phyloP scores from a whole-genome alignment of 352 stramenopile species.

The Globisporangium recalcitrans region DNA sequence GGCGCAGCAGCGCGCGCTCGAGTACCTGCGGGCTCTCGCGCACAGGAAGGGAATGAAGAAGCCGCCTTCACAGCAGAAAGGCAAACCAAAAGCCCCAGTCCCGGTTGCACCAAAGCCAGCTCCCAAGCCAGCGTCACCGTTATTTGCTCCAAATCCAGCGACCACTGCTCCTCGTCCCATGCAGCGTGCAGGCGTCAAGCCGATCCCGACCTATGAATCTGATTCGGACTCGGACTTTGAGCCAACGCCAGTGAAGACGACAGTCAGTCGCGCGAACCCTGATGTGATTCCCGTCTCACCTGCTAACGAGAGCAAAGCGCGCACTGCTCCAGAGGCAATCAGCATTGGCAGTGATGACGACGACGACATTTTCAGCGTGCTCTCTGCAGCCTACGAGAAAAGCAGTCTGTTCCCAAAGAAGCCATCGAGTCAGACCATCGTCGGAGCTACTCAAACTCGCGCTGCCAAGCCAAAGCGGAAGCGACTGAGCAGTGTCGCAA shows the following conservation, averaged over 20 bases:
- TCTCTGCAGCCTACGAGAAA: neutral
- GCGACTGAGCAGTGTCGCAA: constrained; percentile 8
- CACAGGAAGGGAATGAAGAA: constrained; percentile 16
- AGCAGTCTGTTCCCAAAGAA: constrained; percentile 3
- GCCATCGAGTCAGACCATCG: neutral
- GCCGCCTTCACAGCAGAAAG: constrained; percentile 8
- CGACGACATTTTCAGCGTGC: neutral
- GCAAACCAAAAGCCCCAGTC: neutral
- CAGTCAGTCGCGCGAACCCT: neutral
- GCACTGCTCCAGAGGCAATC: neutral
- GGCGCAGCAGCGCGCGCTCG: constrained; percentile 49
- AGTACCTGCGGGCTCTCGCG: constrained; percentile 18
- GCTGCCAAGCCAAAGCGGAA: constrained; percentile 13
- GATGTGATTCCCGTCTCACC: neutral
- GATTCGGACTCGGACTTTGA: constrained; percentile 14
- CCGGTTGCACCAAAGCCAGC: neutral
- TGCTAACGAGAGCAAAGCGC: neutral
- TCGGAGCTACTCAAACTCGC: neutral
- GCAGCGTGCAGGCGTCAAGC: neutral
- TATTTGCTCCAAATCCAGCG: neutral
- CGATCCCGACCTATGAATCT: constrained; percentile 12
- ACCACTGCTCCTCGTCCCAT: neutral
- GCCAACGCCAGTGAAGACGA: neutral
- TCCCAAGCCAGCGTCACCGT: neutral
- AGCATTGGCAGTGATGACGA: constrained; percentile 10